Conservation (phyloP, 2,329 filamentous ascomycete species). For the Claviceps paspali region DNA sequence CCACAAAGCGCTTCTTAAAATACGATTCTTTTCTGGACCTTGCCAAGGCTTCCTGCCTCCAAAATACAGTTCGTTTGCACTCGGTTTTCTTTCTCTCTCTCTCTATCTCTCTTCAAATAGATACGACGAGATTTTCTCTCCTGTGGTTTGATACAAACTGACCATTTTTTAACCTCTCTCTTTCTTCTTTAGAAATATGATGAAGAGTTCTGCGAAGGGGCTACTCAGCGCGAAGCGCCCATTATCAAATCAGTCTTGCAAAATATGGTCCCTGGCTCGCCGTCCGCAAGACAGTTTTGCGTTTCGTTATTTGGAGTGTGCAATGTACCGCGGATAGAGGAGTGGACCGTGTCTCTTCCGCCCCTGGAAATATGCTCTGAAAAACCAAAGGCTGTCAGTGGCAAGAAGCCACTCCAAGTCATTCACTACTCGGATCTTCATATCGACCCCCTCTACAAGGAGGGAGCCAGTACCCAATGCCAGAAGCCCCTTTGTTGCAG, state of each 20-base stretch:
- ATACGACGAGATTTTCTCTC: no score
- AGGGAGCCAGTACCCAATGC: conserved; percentile 37
- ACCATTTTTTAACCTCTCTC: no score
- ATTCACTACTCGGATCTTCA: conserved; percentile 46
- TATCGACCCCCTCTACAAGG: conserved; percentile 37
- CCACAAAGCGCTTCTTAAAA: conserved; percentile 25
- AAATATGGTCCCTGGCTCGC: conserved; percentile 29
- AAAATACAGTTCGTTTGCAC: conserved; percentile 10
- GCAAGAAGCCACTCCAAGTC: conserved; percentile 31
- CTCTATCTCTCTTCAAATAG: no score
- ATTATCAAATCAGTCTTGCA: conserved; percentile 32
- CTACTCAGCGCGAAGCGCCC: conserved; percentile 34
- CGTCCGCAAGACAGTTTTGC: conserved; percentile 35
- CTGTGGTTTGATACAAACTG: no score
- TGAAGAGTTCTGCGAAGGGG: conserved; percentile 36
- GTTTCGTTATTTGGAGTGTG: conserved; percentile 36
- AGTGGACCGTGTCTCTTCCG: conserved; percentile 28
- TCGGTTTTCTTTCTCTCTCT: neutral
- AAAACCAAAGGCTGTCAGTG: conserved; percentile 21
- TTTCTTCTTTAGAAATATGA: conserved; percentile 25
- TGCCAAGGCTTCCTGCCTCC: conserved; percentile 14
- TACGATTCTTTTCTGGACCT: conserved; percentile 23
- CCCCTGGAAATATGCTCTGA: conserved; percentile 17
- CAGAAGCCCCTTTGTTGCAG: conserved; percentile 44
- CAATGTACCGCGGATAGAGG: conserved; percentile 27